Percentiles rank a stretch among this genome's conserved stretches.
These are phyloP conservation scores for Ilyonectria mors-panacis DNA, from an alignment of 2,329 filamentous ascomycete genomes.

Conservation along the genomic window DNA sequence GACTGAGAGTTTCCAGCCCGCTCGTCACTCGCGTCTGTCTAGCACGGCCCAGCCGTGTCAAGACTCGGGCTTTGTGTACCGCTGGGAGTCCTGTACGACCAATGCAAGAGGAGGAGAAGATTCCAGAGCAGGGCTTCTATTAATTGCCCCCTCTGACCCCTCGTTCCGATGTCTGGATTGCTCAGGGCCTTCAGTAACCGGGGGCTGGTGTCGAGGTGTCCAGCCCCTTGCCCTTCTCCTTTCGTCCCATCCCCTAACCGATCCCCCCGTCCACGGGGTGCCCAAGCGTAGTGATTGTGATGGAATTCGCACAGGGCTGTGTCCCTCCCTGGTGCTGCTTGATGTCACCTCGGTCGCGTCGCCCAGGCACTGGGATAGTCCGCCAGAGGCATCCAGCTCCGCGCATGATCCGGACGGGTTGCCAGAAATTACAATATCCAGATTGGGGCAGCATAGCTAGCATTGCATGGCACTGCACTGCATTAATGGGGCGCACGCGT, in stretches of 20 bases:
- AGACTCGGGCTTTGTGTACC: neutral
- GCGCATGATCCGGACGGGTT: neutral
- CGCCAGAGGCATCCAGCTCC: neutral
- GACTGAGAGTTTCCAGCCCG: constrained; percentile 2
- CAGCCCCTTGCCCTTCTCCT: neutral
- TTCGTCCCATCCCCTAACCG: neutral
- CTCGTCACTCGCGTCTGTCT: constrained; percentile 4
- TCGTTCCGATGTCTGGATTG: neutral
- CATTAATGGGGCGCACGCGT: neutral
- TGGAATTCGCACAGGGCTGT: constrained; percentile 6
- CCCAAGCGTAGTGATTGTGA: constrained; percentile 2
- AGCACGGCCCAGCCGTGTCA: constrained; percentile 2
- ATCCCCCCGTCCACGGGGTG: constrained; percentile 1
- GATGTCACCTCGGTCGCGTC: constrained; percentile 1
- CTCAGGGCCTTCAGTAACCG: neutral
- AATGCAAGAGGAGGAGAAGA: constrained; percentile 1
- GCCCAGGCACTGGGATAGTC: neutral
- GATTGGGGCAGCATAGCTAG: neutral
- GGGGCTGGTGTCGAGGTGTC: neutral
- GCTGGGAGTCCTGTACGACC: neutral
- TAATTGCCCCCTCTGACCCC: neutral
- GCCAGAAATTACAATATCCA: neutral
- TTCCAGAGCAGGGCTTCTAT: constrained; percentile 10
- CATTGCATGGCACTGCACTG: neutral
- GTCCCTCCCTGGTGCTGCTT: neutral